Evolutionary conservation across 1,139 yeast species (phyloP), one percentile per base, ranked within the genome.

Genomic region (Yamadazyma siamensis): DNA sequence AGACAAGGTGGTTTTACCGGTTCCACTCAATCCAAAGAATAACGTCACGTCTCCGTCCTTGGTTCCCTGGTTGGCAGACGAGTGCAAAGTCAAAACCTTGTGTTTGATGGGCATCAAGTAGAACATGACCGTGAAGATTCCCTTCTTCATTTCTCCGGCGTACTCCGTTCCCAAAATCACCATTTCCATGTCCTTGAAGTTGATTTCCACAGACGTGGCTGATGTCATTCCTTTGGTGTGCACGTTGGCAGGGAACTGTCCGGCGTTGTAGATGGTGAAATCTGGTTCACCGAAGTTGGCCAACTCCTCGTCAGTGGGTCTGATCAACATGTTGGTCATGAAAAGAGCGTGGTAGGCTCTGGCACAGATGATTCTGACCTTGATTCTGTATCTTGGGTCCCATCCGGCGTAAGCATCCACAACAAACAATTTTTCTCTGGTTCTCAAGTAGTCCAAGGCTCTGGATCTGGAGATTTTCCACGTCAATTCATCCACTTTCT

Each of bases 101-200:
- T 89, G 86, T 65, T 77, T 86, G 54, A 91, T 82, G 41, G 98
- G 98, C 96, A 89, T 89, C 65, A 91, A 75, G 76, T 91, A 91
- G 71, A 91, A 91, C 97, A 91, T 91, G 42, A 91, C 97, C 14
- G 97, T 88, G 76, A 91, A 88, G 55, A 91, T 88, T 71, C 98
- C 98, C 73, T 91, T 91, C 75, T 91, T 91, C 98, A 91, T 91
- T 72, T 91, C 98, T 55, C 97, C 97, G 37, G 97, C 97, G 58
- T 91, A 91, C 71, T 91, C 97, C 33, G 97, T 89, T 67, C 98
- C 98, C 50, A 91, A 75, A 54, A 91, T 91, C 47, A 91, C 89
- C 98, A 91, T 91, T 69, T 91, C 98, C 96, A 89, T 88, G 50
- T 80, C 91, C 69, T 88, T 85, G 74, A 91, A 91, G 69, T 91